phyloP scores from a whole-genome alignment of 2,329 filamentous ascomycete species.

The Lomentospora prolificans region DNA sequence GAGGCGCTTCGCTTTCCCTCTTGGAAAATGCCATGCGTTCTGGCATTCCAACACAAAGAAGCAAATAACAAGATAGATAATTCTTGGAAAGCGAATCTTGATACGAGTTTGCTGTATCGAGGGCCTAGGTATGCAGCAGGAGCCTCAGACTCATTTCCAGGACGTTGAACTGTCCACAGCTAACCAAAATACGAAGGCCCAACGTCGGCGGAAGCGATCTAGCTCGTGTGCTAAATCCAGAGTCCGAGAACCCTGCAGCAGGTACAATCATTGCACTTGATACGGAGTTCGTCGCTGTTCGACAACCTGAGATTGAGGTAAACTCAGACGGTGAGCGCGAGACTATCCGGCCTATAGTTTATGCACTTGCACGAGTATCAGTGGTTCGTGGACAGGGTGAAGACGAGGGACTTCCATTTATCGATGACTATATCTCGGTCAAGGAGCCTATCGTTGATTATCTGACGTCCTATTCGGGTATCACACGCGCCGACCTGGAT shows the following conservation, averaged over 20 bases:
- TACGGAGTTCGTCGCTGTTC: conserved; percentile 89
- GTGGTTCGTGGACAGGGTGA: conserved; percentile 74
- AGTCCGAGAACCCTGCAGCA: conserved; percentile 56
- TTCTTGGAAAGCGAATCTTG: conserved; percentile 74
- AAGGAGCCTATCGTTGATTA: conserved; percentile 91
- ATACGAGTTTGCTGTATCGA: conserved; percentile 75
- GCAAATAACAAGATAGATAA: conserved; percentile 76
- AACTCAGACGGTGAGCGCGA: conserved; percentile 88
- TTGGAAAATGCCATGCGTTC: conserved; percentile 87
- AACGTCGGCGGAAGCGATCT: conserved; percentile 30
- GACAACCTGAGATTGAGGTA: conserved; percentile 90
- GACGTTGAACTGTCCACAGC: conserved; percentile 11
- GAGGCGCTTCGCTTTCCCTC: conserved; percentile 82
- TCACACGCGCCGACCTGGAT: conserved; percentile 77
- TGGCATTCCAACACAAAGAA: conserved; percentile 76
- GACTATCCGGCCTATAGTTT: conserved; percentile 82
- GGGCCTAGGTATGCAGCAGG: conserved; percentile 44
- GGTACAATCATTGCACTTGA: conserved; percentile 80
- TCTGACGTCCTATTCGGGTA: conserved; percentile 87
- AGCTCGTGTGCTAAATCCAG: conserved; percentile 47
- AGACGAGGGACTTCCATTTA: conserved; percentile 75
- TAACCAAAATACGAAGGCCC: not conserved
- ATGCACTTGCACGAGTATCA: conserved; percentile 86
- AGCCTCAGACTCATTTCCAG: not conserved
- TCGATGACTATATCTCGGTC: conserved; percentile 94